Conservation (phyloP, 805 yeast genomes). For the Cyberlindnera veronae region DNA sequence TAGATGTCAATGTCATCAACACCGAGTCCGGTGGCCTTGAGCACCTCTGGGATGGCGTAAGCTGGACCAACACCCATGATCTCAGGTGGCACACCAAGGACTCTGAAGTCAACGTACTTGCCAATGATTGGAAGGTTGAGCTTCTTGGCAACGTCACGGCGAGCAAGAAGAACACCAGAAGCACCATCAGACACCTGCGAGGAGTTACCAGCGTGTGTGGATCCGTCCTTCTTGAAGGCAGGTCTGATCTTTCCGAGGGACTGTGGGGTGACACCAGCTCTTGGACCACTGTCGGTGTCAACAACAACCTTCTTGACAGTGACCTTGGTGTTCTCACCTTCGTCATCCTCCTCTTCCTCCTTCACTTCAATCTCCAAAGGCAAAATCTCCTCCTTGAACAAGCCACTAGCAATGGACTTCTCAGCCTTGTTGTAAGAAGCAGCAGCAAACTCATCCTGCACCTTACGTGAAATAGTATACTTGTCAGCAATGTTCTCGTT, state of each 20-base stretch:
- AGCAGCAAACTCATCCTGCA: conserved; percentile 90
- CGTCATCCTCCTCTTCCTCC: conserved; percentile 57
- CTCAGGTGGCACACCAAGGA: conserved; percentile 95
- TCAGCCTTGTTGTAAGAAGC: conserved; percentile 82
- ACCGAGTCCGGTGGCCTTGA: conserved; percentile 56
- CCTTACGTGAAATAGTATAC: conserved; percentile 59
- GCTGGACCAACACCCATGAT: conserved; percentile 99
- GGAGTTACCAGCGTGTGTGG: conserved; percentile 94
- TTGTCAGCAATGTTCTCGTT: conserved; percentile 82
- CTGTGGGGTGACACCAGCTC: conserved; percentile 78
- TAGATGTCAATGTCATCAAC: conserved; percentile 67
- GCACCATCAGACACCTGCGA: conserved; percentile 97
- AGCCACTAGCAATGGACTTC: conserved; percentile 62
- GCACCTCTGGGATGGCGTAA: conserved; percentile 83
- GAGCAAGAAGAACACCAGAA: conserved; percentile 80
- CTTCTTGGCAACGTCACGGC: conserved; percentile 79
- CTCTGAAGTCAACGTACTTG: conserved; percentile 72
- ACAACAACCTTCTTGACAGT: conserved; percentile 35
- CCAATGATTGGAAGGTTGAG: conserved; percentile 71
- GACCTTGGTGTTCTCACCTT: conserved; percentile 36
- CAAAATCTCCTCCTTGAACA: conserved; percentile 85
- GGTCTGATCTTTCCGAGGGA: conserved; percentile 75
- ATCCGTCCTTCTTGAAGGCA: conserved; percentile 76
- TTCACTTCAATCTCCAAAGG: conserved; percentile 66
- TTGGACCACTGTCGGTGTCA: conserved; percentile 84